A percentile compares a stretch with the other conserved stretches of the same genome.
Conservation (phyloP, 306 rosid genomes). For the Coriaria nepalensis region DNA sequence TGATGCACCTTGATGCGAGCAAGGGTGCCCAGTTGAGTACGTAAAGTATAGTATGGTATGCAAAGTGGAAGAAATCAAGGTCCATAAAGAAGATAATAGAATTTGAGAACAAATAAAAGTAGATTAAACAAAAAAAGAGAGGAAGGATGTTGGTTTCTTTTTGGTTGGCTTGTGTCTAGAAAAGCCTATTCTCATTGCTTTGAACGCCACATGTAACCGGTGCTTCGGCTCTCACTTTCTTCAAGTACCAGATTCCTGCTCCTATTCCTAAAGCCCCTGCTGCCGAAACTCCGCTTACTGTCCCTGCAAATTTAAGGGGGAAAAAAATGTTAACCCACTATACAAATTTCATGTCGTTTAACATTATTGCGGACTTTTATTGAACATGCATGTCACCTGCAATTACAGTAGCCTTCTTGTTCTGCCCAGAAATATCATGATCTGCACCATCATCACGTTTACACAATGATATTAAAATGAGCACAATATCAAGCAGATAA, state of each 20-base stretch:
- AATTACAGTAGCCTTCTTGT: constrained; percentile 39
- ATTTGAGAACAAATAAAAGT: constrained; percentile 1
- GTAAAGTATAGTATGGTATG: too few species aligned
- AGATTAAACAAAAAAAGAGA: constrained; percentile 12
- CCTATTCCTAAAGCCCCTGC: constrained; percentile 77
- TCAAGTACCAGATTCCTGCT: constrained; percentile 64
- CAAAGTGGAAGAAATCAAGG: neutral
- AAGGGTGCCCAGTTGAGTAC: too few species aligned
- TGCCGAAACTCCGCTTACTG: constrained; percentile 52
- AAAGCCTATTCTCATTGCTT: constrained; percentile 74
- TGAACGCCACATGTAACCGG: constrained; percentile 89
- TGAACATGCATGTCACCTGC: constrained; percentile 42
- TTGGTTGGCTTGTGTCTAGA: constrained; percentile 21
- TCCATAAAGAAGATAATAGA: constrained; percentile 4
- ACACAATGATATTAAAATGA: neutral
- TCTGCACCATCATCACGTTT: constrained; percentile 33
- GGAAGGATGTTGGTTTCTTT: constrained; percentile 10
- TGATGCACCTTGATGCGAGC: too few species aligned
- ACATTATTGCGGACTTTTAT: too few species aligned
- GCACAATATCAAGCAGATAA: too few species aligned
- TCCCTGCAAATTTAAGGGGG: constrained; percentile 28
- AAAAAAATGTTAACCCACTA: neutral
- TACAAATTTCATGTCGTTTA: neutral
- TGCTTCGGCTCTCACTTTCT: constrained; percentile 65
- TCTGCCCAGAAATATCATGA: constrained; percentile 29